phyloP scores from a whole-genome alignment of 1,284 basidiomycete genomes.

The Sanghuangporus baumii region DNA sequence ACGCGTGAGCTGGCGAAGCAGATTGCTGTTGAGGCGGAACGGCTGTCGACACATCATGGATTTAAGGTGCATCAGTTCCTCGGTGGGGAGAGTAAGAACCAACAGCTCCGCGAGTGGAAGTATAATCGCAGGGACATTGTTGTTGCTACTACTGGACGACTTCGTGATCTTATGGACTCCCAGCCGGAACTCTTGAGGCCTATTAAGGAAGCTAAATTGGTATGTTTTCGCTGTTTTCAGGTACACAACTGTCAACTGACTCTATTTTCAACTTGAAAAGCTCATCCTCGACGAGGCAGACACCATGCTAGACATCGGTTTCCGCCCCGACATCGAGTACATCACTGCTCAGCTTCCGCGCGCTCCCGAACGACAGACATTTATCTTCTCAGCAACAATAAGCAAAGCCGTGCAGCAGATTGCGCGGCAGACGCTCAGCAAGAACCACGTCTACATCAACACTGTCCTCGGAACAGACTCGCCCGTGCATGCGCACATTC shows the following conservation, averaged over 20 bases:
- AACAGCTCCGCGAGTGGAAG: slow-evolving; percentile 67
- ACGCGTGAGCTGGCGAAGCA: slow-evolving; percentile 94
- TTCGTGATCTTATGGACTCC: slow-evolving; percentile 72
- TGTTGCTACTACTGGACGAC: slow-evolving; percentile 89
- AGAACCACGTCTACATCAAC: slow-evolving; percentile 60
- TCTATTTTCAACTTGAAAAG: slow-evolving; percentile 31
- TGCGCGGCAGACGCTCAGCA: slow-evolving; percentile 45
- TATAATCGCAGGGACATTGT: slow-evolving; percentile 75
- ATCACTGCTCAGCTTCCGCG: slow-evolving; percentile 71
- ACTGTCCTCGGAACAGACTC: slow-evolving; percentile 47
- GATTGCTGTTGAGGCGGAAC: slow-evolving; percentile 83
- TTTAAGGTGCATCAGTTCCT: slow-evolving; percentile 76
- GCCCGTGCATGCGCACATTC: slow-evolving; percentile 74
- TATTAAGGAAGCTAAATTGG: slow-evolving; percentile 54
- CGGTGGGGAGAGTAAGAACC: slow-evolving; percentile 68
- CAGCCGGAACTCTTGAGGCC: slow-evolving; percentile 53
- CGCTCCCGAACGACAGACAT: slow-evolving; percentile 73
- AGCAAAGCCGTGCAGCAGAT: slow-evolving; percentile 61
- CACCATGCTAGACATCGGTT: slow-evolving; percentile 94
- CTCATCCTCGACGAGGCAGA: slow-evolving; percentile 95
- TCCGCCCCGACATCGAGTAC: slow-evolving; percentile 82
- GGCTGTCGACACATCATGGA: slow-evolving; percentile 58
- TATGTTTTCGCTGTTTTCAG: slow-evolving; percentile 29
- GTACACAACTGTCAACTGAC: slow-evolving; percentile 7
- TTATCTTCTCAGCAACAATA: slow-evolving; percentile 91